Percentiles rank a stretch among this genome's conserved stretches.
Conservation (phyloP, 1,139 yeast species). For the Sugiyamaella xylanicola region DNA sequence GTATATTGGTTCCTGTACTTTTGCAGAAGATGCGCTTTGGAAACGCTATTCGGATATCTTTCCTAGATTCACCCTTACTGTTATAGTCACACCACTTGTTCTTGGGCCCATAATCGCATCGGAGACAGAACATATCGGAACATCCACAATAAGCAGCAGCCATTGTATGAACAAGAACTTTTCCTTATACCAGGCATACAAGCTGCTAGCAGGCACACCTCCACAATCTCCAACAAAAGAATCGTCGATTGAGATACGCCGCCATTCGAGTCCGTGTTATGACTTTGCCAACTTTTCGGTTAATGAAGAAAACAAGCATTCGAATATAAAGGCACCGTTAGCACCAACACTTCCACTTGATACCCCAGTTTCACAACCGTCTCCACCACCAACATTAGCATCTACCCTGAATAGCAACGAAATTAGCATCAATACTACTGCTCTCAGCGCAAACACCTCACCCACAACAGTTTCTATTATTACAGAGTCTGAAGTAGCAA, state of each 20-base stretch:
- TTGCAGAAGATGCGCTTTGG: slow-evolving; percentile 35
- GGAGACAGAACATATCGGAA: neutral
- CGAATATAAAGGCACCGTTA: neutral
- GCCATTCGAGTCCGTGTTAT: neutral
- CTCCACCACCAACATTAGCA: neutral
- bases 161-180: slow-evolving; percentile 5
- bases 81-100: slow-evolving; percentile 31
- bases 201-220: slow-evolving; percentile 12
- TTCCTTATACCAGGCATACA: slow-evolving; percentile 12
- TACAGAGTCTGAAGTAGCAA: no score
- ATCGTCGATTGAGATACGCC: slow-evolving; percentile 3
- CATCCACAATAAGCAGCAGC: neutral
- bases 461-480: neutral
- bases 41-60: slow-evolving; percentile 28
- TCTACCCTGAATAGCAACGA: no score
- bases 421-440: no score
- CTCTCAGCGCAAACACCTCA: no score
- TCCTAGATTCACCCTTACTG: slow-evolving; percentile 27
- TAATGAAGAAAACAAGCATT: slow-evolving; percentile 1
- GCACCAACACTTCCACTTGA: neutral
- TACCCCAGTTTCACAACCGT: neutral
- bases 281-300: neutral
- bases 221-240: slow-evolving; percentile 10
- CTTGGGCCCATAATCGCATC: slow-evolving; percentile 33
- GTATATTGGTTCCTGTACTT: slow-evolving; percentile 29